A percentile compares a stretch with the other conserved stretches of the same genome.
These are phyloP conservation scores for Oryza punctata DNA, from an alignment of 176 grass and related monocot genomes.

Conservation along the genomic window DNA sequence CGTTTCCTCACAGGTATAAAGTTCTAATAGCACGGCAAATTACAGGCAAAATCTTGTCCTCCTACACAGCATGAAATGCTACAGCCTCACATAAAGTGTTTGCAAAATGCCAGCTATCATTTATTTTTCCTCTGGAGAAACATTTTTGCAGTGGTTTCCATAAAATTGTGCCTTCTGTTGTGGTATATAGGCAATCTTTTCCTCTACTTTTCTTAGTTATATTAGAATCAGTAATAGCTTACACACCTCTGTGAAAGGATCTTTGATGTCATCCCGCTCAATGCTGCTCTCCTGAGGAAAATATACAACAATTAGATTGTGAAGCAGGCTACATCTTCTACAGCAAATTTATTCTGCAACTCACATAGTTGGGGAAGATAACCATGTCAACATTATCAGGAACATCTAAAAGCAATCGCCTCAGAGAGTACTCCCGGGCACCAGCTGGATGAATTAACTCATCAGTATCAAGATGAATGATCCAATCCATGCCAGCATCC, in stretches of 20 bases:
- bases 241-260: constrained; percentile 97
- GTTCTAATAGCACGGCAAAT: not conserved
- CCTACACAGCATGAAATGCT: not conserved
- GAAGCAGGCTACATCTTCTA: constrained; percentile 33
- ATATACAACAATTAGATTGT: constrained; percentile 41
- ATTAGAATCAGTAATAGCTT: constrained; percentile 7
- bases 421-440: constrained; percentile 81
- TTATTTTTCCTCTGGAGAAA: not conserved
- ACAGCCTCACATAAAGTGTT: not conserved
- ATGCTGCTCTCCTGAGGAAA: constrained; percentile 84
- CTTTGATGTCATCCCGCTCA: constrained; percentile 94
- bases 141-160: not conserved
- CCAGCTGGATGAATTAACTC: constrained; percentile 95
- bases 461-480: constrained; percentile 99
- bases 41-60: not conserved
- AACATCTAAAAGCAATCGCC: constrained; percentile 89
- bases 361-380: constrained; percentile 99
- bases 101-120: not conserved
- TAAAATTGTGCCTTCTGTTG: not conserved
- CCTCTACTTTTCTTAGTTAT: not conserved
- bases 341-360: constrained; percentile 27
- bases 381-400: constrained; percentile 99
- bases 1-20: not conserved
- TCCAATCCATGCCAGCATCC: constrained; percentile 93
- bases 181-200: not conserved